Evolutionary conservation across 352 stramenopile genomes (phyloP).

Genomic region (Globisporangium paroecandrum): DNA sequence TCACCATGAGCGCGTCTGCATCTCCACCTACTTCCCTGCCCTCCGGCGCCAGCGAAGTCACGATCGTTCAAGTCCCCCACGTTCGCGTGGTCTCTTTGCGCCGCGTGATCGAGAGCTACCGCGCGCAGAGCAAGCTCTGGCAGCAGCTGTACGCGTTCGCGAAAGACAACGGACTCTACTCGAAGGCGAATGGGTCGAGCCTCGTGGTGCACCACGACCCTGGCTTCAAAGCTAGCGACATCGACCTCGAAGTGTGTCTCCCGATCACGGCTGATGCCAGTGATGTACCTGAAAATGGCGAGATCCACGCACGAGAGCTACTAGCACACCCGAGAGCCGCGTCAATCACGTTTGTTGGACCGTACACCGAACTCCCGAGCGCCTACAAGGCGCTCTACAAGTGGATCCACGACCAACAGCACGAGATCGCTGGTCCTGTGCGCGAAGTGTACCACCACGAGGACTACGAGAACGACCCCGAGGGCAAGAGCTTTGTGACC

Average conservation of each 20-base stretch:
- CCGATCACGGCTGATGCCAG: slow-evolving; percentile 25
- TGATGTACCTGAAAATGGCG: slow-evolving; percentile 13
- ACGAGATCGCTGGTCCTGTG: not conserved
- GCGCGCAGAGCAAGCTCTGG: slow-evolving; percentile 43
- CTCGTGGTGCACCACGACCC: slow-evolving; percentile 41
- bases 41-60: not conserved
- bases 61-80: not conserved
- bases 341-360: slow-evolving; percentile 20
- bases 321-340: slow-evolving; percentile 25
- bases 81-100: slow-evolving; percentile 38
- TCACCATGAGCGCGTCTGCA: not conserved
- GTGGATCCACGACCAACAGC: not conserved
- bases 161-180: slow-evolving; percentile 13
- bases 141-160: slow-evolving; percentile 26
- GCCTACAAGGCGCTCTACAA: slow-evolving; percentile 8
- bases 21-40: not conserved
- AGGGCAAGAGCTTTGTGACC: slow-evolving; percentile 7
- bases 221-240: slow-evolving; percentile 32
- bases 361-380: not conserved
- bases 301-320: slow-evolving; percentile 24
- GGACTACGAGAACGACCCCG: not conserved
- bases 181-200: slow-evolving; percentile 20
- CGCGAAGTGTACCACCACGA: slow-evolving; percentile 7
- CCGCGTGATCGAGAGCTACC: slow-evolving; percentile 39
- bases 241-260: slow-evolving; percentile 52